These are phyloP conservation scores for Colletotrichum lupini DNA, from an alignment of 2,329 filamentous ascomycete genomes.

Conservation along the genomic window DNA sequence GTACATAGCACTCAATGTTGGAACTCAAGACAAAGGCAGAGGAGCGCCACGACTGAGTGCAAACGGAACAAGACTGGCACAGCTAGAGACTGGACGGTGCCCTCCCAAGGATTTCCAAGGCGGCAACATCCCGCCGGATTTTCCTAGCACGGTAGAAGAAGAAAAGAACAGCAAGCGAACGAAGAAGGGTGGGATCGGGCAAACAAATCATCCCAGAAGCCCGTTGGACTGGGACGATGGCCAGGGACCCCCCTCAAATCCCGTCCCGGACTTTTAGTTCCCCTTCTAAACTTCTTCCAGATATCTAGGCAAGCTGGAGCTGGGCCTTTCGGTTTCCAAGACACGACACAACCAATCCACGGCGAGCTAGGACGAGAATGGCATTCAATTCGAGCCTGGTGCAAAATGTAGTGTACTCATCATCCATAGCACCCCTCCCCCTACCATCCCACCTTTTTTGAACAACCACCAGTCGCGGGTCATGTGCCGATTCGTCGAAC, in stretches of 20 bases:
- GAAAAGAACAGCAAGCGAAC: not conserved
- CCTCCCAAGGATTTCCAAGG: not conserved
- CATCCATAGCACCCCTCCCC: conserved; percentile 8
- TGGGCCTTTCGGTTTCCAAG: not conserved
- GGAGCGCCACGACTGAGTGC: not conserved
- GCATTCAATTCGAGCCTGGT: conserved; percentile 17
- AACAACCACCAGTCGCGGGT: not conserved
- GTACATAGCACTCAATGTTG: not conserved
- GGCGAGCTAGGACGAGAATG: conserved; percentile 14
- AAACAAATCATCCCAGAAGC: conserved; percentile 18
- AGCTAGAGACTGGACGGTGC: not conserved
- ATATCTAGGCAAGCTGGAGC: not conserved
- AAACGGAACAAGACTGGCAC: not conserved
- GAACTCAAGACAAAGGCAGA: not conserved
- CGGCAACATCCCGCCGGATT: not conserved
- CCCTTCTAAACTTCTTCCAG: not conserved
- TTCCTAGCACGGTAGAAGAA: not conserved
- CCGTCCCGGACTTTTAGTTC: not conserved
- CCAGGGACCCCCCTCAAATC: conserved; percentile 3
- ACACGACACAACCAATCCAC: not conserved
- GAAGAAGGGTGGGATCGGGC: conserved; percentile 2
- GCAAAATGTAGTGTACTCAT: conserved; percentile 4
- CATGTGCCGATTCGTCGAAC: not conserved
- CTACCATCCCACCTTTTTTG: not conserved
- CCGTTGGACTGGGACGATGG: not conserved